A percentile compares a stretch with the other conserved stretches of the same genome.
Conservation (phyloP, 768 basidiomycete species). For the Agaricus blazei region DNA sequence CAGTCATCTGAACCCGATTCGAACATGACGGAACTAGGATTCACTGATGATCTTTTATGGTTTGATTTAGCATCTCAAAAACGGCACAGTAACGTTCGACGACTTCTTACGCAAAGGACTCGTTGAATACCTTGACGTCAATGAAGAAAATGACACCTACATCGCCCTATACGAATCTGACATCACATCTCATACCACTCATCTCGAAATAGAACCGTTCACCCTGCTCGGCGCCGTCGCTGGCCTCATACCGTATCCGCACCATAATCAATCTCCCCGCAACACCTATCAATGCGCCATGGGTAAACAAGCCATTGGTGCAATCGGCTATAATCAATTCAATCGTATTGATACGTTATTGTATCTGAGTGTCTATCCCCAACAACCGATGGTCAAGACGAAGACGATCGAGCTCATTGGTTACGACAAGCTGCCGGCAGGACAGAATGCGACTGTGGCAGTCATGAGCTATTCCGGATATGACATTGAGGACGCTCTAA, state of each 20-base stretch:
- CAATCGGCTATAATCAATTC: conserved; percentile 96
- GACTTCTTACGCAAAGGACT: conserved; percentile 90
- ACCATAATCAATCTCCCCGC: conserved; percentile 98
- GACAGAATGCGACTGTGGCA: conserved; percentile 97
- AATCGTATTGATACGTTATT: conserved; percentile 96
- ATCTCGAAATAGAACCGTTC: conserved; percentile 98
- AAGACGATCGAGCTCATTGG: conserved; percentile 97
- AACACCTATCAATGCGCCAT: conserved; percentile 99
- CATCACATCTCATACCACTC: conserved; percentile 79
- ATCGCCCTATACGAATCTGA: conserved; percentile 92
- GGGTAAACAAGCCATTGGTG: conserved; percentile 99
- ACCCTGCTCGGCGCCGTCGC: conserved; percentile 97
- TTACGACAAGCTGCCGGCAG: conserved; percentile 94
- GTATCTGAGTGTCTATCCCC: conserved; percentile 97
- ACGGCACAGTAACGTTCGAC: conserved; percentile 77
- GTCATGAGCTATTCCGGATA: conserved; percentile 99
- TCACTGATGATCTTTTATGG: neutral
- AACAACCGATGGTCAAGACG: conserved; percentile 99
- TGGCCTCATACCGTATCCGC: conserved; percentile 97
- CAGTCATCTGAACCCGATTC: conserved; percentile 3
- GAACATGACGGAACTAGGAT: neutral
- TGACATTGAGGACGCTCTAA: conserved; percentile 98
- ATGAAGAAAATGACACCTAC: conserved; percentile 97
- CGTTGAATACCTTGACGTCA: conserved; percentile 97
- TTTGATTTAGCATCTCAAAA: conserved; percentile 64